These are phyloP conservation scores for Saturnispora serradocipensis DNA, from an alignment of 805 yeast species.

Conservation along the genomic window DNA sequence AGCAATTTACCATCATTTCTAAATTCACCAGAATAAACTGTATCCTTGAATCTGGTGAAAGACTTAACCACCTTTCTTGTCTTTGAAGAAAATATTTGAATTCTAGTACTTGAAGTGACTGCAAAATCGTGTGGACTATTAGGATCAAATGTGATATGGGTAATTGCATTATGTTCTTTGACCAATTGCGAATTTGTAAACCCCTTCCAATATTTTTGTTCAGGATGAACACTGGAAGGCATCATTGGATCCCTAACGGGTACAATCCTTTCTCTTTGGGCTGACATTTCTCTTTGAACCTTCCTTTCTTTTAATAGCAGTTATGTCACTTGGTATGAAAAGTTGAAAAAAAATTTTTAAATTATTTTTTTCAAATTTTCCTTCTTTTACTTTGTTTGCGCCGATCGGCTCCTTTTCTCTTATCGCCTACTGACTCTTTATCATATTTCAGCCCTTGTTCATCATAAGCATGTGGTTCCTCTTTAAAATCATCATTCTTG, in stretches of 20 bases:
- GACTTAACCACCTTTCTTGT: slow-evolving; percentile 88
- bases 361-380: neutral
- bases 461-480: too few relatives aligned
- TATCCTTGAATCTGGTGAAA: slow-evolving; percentile 79
- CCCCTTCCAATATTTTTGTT: slow-evolving; percentile 89
- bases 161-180: slow-evolving; percentile 87
- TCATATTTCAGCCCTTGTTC: neutral
- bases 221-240: slow-evolving; percentile 83
- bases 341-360: neutral
- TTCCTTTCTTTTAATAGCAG: neutral
- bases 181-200: slow-evolving; percentile 77
- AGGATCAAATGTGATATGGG: slow-evolving; percentile 83
- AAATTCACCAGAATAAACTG: slow-evolving; percentile 86
- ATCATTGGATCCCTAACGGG: slow-evolving; percentile 64
- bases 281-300: slow-evolving; percentile 46
- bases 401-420: neutral
- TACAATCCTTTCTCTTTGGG: slow-evolving; percentile 54
- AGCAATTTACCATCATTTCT: slow-evolving; percentile 84
- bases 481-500: neutral
- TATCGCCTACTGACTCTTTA: neutral
- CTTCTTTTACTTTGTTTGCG: neutral
- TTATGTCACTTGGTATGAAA: neutral
- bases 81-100: slow-evolving; percentile 88
- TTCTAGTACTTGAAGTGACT: slow-evolving; percentile 81
- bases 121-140: slow-evolving; percentile 85